These are phyloP conservation scores for Phoenix dactylifera DNA, from an alignment of 176 grass and related monocot species.

Conservation along the genomic window DNA sequence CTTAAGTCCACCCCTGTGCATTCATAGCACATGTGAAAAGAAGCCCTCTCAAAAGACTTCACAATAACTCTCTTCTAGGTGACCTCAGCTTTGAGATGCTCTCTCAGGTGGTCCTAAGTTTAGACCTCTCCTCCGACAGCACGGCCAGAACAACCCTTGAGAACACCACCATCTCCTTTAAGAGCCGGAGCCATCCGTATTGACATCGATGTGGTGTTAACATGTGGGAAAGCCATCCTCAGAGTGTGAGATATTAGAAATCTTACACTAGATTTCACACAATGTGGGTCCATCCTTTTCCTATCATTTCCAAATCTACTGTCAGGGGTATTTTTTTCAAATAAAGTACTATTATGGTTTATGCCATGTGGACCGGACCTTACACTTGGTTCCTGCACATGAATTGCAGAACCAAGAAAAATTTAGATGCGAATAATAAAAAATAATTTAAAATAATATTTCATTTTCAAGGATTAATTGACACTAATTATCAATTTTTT, in stretches of 20 bases:
- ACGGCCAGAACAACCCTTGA: conserved; percentile 2
- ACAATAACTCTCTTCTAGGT: too few species aligned
- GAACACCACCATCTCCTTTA: background rate
- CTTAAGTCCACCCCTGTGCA: background rate
- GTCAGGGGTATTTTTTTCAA: too few species aligned
- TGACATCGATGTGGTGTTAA: background rate
- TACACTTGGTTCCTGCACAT: too few species aligned
- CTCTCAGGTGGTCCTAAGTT: conserved; percentile 10
- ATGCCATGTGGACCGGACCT: too few species aligned
- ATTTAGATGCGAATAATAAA: too few species aligned
- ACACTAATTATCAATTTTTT: too few species aligned
- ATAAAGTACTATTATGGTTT: too few species aligned
- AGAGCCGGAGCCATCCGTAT: background rate
- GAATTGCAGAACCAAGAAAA: too few species aligned
- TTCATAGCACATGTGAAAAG: conserved; percentile 13
- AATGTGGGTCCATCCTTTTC: background rate
- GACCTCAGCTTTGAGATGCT: too few species aligned
- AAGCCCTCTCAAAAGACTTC: background rate
- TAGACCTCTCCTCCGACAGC: background rate
- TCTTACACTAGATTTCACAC: background rate
- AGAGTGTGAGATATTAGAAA: background rate
- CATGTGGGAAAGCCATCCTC: background rate
- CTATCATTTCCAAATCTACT: too few species aligned
- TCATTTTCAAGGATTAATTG: too few species aligned
- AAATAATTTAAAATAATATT: too few species aligned